Base-by-base conservation (phyloP, 75 land plant genomes). In the Pinus albicaulis region DNA sequence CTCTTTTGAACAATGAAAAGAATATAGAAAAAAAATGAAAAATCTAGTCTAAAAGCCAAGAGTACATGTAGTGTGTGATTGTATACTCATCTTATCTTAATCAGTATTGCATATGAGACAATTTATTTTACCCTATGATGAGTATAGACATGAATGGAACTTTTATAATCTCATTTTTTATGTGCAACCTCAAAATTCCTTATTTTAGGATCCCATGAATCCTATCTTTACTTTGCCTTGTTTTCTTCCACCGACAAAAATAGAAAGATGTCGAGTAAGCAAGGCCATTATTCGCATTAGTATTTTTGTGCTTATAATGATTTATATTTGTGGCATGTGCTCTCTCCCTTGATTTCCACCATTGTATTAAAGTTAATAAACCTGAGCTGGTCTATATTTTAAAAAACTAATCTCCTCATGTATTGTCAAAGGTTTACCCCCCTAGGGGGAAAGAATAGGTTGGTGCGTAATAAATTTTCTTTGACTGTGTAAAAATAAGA, bases 151-250 rank as follows among this genome's bases (percentile, higher is more conserved):
- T 22, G 38, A 68, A 8, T 38, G 12, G 41, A 68, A 2, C 10
- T 31, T 68, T 19, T 36, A 11, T n/a, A 65, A 38, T 68, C 26
- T 57, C 14, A 19, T 38, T 63, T 13, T 16, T 7, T 78, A 25
- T 59, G 12, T 86, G 78, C 93, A 97, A 98, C 88, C 84, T 63
- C 91, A 98, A 14, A 92, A 89, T 80, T 97, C 94, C 76, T 81
- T 88, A 26, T 97, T 97, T 69, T 88, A 87, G 79, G 98, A 97
- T 76, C 96, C 99, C 20, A 82, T 80, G 70, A 97, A 90, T 56
- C 99, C 99, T 52, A 95, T 97, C 71, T 94, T 77, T 81, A 97
- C 99, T 48, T 94, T 95, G 63, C 95, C 98, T 8, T 83, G 98
- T 59, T 97, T 85, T 70, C 80, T 97, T 22, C 99, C 99, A 15